Evolutionary conservation across 345 rosid genomes (phyloP).

Genomic region (Populus euphratica): DNA sequence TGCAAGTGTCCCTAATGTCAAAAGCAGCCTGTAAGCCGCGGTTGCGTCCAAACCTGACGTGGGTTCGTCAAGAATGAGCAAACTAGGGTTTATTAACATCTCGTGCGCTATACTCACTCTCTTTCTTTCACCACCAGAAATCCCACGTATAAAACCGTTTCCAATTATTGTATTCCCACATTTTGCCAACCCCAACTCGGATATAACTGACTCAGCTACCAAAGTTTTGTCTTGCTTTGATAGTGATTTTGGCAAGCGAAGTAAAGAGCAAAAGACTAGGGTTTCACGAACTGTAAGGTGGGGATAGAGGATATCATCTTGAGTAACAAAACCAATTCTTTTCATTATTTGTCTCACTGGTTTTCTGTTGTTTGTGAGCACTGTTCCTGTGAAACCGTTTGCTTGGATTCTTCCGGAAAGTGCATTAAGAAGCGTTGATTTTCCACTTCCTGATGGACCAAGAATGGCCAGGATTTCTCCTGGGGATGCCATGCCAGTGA

Average conservation of each 20-base stretch:
- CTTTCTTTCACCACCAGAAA: slow-evolving; percentile 91
- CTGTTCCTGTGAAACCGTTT: slow-evolving; percentile 52
- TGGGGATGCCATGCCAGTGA: slow-evolving; percentile 74
- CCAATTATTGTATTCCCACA: slow-evolving; percentile 85
- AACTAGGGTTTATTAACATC: slow-evolving; percentile 75
- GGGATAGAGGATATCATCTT: slow-evolving; percentile 81
- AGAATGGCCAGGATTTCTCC: slow-evolving; percentile 89
- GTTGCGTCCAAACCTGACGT: slow-evolving; percentile 94
- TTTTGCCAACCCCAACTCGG: slow-evolving; percentile 73
- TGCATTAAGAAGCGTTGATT: slow-evolving; percentile 78
- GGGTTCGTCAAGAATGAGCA: slow-evolving; percentile 79
- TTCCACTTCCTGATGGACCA: slow-evolving; percentile 97
- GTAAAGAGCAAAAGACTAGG: slow-evolving; percentile 65
- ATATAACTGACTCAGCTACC: slow-evolving; percentile 60
- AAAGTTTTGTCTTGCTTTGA: slow-evolving; percentile 45
- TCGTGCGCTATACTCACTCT: slow-evolving; percentile 84
- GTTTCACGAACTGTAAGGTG: slow-evolving; percentile 91
- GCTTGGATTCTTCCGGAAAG: slow-evolving; percentile 69
- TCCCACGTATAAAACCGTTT: slow-evolving; percentile 70
- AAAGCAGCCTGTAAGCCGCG: slow-evolving; percentile 72
- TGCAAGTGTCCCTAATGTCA: slow-evolving; percentile 55
- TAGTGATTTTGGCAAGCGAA: slow-evolving; percentile 57
- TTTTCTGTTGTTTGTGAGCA: slow-evolving; percentile 56
- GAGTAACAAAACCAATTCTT: slow-evolving; percentile 86
- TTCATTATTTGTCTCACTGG: slow-evolving; percentile 41